These are phyloP conservation scores for Coemansia sp. DNA, from an alignment of 192 early-diverging fungal species.

Conservation along the genomic window DNA sequence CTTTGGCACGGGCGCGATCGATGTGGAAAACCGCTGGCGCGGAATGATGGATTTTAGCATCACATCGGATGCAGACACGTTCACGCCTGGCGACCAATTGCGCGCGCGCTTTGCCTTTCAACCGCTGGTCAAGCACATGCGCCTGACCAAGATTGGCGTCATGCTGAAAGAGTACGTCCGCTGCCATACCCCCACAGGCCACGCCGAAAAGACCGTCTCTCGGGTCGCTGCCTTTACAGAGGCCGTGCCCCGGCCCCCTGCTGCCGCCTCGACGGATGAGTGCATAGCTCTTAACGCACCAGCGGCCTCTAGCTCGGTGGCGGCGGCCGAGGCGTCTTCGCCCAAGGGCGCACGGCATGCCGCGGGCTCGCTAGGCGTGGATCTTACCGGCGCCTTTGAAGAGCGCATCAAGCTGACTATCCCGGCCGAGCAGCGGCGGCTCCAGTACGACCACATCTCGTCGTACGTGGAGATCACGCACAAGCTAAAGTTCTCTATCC, in stretches of 20 bases:
- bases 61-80: slow-evolving; percentile 28
- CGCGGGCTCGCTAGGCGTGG: slow-evolving; percentile 12
- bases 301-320: not conserved
- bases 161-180: slow-evolving; percentile 48
- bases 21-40: slow-evolving; percentile 44
- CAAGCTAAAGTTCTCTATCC: slow-evolving; percentile 44
- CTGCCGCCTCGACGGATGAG: not conserved
- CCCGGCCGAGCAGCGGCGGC: slow-evolving; percentile 19
- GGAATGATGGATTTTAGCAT: slow-evolving; percentile 42
- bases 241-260: slow-evolving; percentile 3
- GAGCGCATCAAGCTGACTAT: slow-evolving; percentile 26
- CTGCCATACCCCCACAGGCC: slow-evolving; percentile 35
- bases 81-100: slow-evolving; percentile 32
- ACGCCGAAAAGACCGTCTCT: slow-evolving; percentile 41
- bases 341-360: not conserved
- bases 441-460: slow-evolving; percentile 46
- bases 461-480: slow-evolving; percentile 44
- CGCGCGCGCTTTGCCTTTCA: slow-evolving; percentile 30
- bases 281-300: not conserved
- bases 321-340: not conserved
- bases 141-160: slow-evolving; percentile 26
- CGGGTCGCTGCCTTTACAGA: slow-evolving; percentile 24
- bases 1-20: slow-evolving; percentile 41
- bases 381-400: slow-evolving; percentile 26
- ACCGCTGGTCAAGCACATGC: slow-evolving; percentile 45